These are phyloP conservation scores for Triticum aestivum DNA, from an alignment of 176 grass and related monocot species.

Conservation along the genomic window IWGSC_CS_RefSeq_v2.1 NC_057803.1:572303650-572304149, in stretches of 20 bases:
- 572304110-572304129: constrained; percentile 99
- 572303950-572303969: constrained; percentile 18
- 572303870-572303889: constrained; percentile 58
- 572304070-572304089: constrained; percentile 93
- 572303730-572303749: constrained; percentile 79
- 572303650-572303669: constrained; percentile 37
- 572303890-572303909: constrained; percentile 85
- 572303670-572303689: constrained; percentile 9
- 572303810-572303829: constrained; percentile 87
- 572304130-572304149: constrained; percentile 92
- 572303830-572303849: constrained; percentile 53
- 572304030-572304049: constrained; percentile 94
- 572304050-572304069: constrained; percentile 86
- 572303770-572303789: constrained; percentile 64
- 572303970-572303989: neutral
- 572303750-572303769: constrained; percentile 93
- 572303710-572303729: neutral
- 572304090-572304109: constrained; percentile 96
- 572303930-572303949: constrained; percentile 33
- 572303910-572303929: constrained; percentile 81
- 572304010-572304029: constrained; percentile 95
- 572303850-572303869: constrained; percentile 85
- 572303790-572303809: constrained; percentile 79
- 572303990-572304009: constrained; percentile 76
- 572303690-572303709: neutral